These are phyloP conservation scores for Metschnikowia colocasiae DNA, from an alignment of 805 yeast genomes.

Conservation along the genomic window DNA sequence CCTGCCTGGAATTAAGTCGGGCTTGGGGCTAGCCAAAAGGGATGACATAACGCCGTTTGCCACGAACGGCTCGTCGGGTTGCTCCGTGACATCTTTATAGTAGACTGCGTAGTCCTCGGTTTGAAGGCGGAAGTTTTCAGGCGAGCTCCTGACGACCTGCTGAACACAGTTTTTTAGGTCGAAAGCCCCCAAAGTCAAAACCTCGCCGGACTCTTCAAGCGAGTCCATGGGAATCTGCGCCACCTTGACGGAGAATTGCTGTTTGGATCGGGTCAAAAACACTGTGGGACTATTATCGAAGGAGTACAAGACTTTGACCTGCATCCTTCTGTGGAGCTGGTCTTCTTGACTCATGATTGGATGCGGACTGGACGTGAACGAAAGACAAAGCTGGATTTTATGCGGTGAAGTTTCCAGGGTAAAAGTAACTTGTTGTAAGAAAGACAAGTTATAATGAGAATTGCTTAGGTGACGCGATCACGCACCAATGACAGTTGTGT, in stretches of 20 bases:
- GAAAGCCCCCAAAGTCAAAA: constrained; percentile 40
- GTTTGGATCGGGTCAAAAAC: constrained; percentile 38
- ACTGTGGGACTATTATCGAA: constrained; percentile 43
- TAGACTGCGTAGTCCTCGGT: constrained; percentile 43
- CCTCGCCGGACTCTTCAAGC: constrained; percentile 22
- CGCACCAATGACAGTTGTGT: constrained; percentile 1
- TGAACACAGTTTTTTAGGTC: constrained; percentile 37
- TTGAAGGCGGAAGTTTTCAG: constrained; percentile 39
- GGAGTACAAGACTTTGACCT: constrained; percentile 43
- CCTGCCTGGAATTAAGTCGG: constrained; percentile 44
- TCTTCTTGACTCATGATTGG: constrained; percentile 20
- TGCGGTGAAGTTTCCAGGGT: neutral
- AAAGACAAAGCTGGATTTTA: neutral
- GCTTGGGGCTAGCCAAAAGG: constrained; percentile 24
- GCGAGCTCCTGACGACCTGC: constrained; percentile 37
- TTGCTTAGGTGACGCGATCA: constrained; percentile 2
- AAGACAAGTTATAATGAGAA: neutral
- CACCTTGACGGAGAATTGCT: constrained; percentile 33
- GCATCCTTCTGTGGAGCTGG: constrained; percentile 38
- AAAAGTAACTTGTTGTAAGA: neutral
- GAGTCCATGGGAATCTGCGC: constrained; percentile 33
- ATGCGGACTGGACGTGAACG: neutral
- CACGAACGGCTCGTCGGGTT: constrained; percentile 47
- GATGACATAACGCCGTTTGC: constrained; percentile 38
- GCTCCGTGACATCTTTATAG: constrained; percentile 45